Conservation (phyloP, 108 stramenopile genomes). For the Mediolabrus comicus region DNA sequence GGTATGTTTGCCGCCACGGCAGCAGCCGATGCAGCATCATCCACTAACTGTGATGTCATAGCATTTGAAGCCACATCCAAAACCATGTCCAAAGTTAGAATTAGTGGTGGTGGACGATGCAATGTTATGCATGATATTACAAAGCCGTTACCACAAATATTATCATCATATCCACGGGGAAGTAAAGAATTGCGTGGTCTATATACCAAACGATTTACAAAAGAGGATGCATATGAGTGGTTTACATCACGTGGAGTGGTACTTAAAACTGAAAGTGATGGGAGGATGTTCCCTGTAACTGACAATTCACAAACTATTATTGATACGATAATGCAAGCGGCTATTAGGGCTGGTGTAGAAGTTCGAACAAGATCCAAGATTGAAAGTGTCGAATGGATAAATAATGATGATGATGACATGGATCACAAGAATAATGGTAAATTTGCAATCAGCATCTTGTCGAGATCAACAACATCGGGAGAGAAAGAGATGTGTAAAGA, state of each 20-base stretch:
- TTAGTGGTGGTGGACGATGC: slow-evolving; percentile 92
- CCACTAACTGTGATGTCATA: slow-evolving; percentile 48
- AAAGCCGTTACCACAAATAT: slow-evolving; percentile 69
- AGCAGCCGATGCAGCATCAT: slow-evolving; percentile 39
- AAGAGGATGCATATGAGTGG: slow-evolving; percentile 79
- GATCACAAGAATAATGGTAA: slow-evolving; percentile 2
- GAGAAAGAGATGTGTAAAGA: slow-evolving; percentile 36
- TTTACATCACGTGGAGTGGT: slow-evolving; percentile 85
- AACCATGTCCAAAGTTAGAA: slow-evolving; percentile 88
- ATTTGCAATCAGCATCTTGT: slow-evolving; percentile 27
- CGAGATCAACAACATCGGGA: slow-evolving; percentile 17
- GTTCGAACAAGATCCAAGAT: slow-evolving; percentile 56
- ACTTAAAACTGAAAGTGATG: slow-evolving; percentile 91
- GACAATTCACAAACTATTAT: slow-evolving; percentile 91
- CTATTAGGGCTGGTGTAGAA: slow-evolving; percentile 61
- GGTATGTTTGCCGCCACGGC: slow-evolving; percentile 60
- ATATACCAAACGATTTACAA: slow-evolving; percentile 75
- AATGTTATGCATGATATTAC: slow-evolving; percentile 91
- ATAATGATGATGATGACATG: slow-evolving; percentile 8
- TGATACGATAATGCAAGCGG: slow-evolving; percentile 67
- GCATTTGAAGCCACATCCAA: slow-evolving; percentile 83
- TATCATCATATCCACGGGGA: slow-evolving; percentile 88
- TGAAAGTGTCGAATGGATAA: slow-evolving; percentile 13
- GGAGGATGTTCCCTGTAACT: slow-evolving; percentile 93
- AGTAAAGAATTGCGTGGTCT: slow-evolving; percentile 80